Percentiles rank a stretch among this genome's conserved stretches.
These are phyloP conservation scores for Ceratobasidium sp. DNA, from an alignment of 1,284 basidiomycete genomes.

Conservation along the genomic window DNA sequence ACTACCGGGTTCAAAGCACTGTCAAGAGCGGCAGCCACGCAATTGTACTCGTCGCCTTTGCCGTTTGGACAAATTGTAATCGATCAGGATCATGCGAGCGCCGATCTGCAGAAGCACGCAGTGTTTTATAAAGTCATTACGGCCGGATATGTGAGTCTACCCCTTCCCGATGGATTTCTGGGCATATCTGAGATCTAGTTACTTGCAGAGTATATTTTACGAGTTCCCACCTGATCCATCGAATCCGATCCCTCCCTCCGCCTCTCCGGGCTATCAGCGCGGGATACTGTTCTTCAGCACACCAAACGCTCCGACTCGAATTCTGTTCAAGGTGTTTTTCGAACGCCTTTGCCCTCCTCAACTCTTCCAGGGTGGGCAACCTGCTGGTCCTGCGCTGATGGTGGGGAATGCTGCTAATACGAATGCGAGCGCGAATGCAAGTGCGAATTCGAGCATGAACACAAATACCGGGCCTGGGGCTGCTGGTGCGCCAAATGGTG, in stretches of 20 bases:
- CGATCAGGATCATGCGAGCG: slow-evolving; percentile 13
- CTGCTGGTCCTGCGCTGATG: slow-evolving; percentile 27
- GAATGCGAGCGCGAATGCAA: neutral
- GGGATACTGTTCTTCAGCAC: slow-evolving; percentile 37
- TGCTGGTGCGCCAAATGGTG: neutral
- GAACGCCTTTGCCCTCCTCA: slow-evolving; percentile 20
- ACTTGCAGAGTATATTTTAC: slow-evolving; percentile 32
- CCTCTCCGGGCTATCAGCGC: neutral
- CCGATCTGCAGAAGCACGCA: slow-evolving; percentile 33
- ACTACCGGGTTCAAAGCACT: slow-evolving; percentile 39
- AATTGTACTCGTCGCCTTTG: slow-evolving; percentile 14
- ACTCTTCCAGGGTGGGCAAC: slow-evolving; percentile 34
- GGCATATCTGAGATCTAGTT: neutral
- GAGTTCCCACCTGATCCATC: slow-evolving; percentile 28
- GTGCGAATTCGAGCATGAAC: no score
- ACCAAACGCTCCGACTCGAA: slow-evolving; percentile 12
- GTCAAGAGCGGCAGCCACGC: neutral
- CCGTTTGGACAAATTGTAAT: slow-evolving; percentile 41
- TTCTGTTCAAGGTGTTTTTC: slow-evolving; percentile 39
- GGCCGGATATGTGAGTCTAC: slow-evolving; percentile 22
- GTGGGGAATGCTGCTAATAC: neutral
- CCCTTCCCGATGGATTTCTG: neutral
- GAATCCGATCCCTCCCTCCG: slow-evolving; percentile 7
- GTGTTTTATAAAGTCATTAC: slow-evolving; percentile 38
- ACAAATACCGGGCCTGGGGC: neutral